Evolutionary conservation across 805 yeast species (phyloP), one percentile per base, ranked within the genome.

Genomic region (Metschnikowia lochheadii): DNA sequence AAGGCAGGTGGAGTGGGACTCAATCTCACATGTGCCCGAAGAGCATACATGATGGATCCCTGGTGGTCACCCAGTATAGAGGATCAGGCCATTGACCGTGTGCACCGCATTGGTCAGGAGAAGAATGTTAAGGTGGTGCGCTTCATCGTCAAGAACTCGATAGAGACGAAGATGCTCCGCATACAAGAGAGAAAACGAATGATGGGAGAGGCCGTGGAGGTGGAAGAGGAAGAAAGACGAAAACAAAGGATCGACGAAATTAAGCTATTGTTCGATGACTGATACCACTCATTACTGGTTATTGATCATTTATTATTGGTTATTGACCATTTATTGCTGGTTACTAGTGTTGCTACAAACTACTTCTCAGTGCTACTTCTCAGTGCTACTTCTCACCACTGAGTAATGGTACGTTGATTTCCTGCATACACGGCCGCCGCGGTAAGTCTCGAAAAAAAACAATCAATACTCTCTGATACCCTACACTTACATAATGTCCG

Each of bases 41-140:
- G 80, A 34, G 97, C 95, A 2, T 89, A 83, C 58, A 77, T 91
- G 80, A 85, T 92, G 89, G 97, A 91, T 61, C 97, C 97, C 0
- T 91, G 96, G 94, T 91, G 97, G 97, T 87, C 94, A 31, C 95
- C 89, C 42, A 88, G 96, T 44, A 82, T 85, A 48, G 96, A 89
- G 60, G 89, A 87, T 46, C 97, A 89, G 65, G 96, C 96, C 0
- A 87, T 90, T 52, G 96, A 90, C 67, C 67, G 98, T 59, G 79
- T 92, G 15, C 97, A 91, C 63, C 78, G 98, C 57, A 87, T 92
- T 62, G 97, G 98, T 0, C 98, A 91, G 63, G 71, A 72, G 10
- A 79, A 75, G 23, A 77, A 76, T 39, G 97, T 92, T 13, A 81
- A 79, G 54, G 90, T 91, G 31, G 73, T 81, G 1, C 69, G 97